Conservation (phyloP, 2,329 filamentous ascomycete genomes). For the Colletotrichum somersetense region DNA sequence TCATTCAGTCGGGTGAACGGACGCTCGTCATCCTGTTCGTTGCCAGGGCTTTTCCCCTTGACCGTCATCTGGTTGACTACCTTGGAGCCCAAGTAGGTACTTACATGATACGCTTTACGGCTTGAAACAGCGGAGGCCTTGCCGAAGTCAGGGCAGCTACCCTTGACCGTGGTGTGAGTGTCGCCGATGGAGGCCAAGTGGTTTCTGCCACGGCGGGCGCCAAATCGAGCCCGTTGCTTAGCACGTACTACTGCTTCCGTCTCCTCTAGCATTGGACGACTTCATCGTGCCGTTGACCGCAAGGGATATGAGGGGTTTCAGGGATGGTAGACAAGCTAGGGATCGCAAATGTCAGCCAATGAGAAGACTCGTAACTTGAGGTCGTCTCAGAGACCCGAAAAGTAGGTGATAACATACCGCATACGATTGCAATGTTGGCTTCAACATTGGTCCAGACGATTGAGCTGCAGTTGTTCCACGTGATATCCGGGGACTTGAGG, state of each 20-base stretch:
- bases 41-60: background rate
- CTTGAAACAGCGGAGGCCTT: too few relatives aligned
- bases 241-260: background rate
- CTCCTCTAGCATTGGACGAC: background rate
- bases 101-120: too few relatives aligned
- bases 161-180: background rate
- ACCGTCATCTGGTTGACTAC: background rate
- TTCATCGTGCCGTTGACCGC: conserved; percentile 1
- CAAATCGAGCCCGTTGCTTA: background rate
- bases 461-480: conserved; percentile 45
- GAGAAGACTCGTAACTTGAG: background rate
- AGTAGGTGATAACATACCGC: conserved; percentile 37
- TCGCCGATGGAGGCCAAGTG: background rate
- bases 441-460: conserved; percentile 46
- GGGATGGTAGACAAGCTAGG: conserved; percentile 10
- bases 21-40: background rate
- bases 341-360: background rate
- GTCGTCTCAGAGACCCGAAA: too few relatives aligned
- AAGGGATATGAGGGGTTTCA: conserved; percentile 14
- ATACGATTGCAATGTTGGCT: conserved; percentile 45
- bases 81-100: background rate
- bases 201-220: background rate
- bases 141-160: too few relatives aligned
- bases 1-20: conserved; percentile 13
- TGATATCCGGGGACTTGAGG: conserved; percentile 44